Conservation (phyloP, 148 eudicot genomes). For the Dysphania ambrosioides region DNA sequence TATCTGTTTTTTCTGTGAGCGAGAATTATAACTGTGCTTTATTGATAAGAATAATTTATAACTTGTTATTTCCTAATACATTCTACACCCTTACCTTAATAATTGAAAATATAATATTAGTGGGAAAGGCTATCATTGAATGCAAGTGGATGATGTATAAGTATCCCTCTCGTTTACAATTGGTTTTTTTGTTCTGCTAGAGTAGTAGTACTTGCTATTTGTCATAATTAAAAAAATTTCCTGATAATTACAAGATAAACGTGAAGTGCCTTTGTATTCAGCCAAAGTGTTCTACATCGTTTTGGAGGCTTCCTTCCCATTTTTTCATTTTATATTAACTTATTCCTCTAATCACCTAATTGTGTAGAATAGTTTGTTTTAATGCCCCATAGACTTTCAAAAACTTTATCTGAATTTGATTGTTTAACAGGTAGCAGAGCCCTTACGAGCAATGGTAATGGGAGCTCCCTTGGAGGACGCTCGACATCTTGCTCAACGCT, state of each 20-base stretch:
- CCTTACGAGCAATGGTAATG: slow-evolving; percentile 95
- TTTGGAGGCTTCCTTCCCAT: neutral
- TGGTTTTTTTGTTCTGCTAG: neutral
- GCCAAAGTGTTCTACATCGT: neutral
- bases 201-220: neutral
- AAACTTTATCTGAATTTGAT: neutral
- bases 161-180: neutral
- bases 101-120: neutral
- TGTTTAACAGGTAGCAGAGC: slow-evolving; percentile 76
- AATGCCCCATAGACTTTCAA: too few species aligned
- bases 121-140: neutral
- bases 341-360: neutral
- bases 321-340: neutral
- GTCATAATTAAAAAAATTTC: neutral
- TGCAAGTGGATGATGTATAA: neutral
- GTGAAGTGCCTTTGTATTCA: neutral
- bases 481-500: slow-evolving; percentile 96
- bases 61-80: neutral
- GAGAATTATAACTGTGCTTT: neutral
- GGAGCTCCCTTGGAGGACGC: slow-evolving; percentile 99
- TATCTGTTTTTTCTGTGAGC: neutral
- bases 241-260: neutral
- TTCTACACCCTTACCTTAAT: neutral
- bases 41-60: neutral
- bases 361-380: neutral